Base-by-base conservation (phyloP, 2,329 filamentous ascomycete species). In the Colletotrichum cordylinicola region DNA sequence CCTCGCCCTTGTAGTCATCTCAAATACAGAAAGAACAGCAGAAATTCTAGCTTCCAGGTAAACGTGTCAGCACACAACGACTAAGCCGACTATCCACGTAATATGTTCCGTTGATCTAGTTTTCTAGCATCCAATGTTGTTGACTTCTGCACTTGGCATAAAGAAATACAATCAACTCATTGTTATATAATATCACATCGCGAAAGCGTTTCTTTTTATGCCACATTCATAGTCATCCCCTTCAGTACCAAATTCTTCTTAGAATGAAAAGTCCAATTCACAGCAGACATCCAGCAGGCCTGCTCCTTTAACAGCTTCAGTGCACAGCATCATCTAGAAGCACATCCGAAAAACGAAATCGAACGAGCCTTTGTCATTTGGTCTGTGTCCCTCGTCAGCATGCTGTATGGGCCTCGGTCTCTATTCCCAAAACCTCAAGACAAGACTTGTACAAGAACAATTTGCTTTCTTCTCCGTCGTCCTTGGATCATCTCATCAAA, bases 1-100 rank as follows among this genome's bases (percentile, higher is more conserved):
- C n/a, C n/a, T 48, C 10, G 1, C 8, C 1, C 0, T 6, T 21
- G 6, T 21, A 13, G 8, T 2, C n/a, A 0, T 4, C 1, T 4
- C n/a, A 6, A 48, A 48, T 21, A 2, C n/a, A 2, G 4, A 2
- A 0, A 52, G 1, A 52, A 10, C 43, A 21, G 21, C 10, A 52
- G 43, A 21, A 3, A 2, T 21, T 21, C 6, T 21, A 13, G 6
- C 1, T 21, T 21, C 6, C 21, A 13, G 6, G 2, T 13, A n/a
- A 5, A 10, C 0, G 18, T 10, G 18, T 1, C 1, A 7, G 3
- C n/a, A 48, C 18, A n/a, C 39, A 33, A 33, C 9, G 8, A 9
- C 39, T 48, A 9, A 48, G 0, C 1, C n/a, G 9, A 12, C 6
- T 6, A 27, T 27, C 24, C 24, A 5, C 24, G 6, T 27, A 27